These are phyloP conservation scores for Puccinellia tenuiflora DNA, from an alignment of 176 grass and related monocot genomes.

Conservation along the genomic window DNA sequence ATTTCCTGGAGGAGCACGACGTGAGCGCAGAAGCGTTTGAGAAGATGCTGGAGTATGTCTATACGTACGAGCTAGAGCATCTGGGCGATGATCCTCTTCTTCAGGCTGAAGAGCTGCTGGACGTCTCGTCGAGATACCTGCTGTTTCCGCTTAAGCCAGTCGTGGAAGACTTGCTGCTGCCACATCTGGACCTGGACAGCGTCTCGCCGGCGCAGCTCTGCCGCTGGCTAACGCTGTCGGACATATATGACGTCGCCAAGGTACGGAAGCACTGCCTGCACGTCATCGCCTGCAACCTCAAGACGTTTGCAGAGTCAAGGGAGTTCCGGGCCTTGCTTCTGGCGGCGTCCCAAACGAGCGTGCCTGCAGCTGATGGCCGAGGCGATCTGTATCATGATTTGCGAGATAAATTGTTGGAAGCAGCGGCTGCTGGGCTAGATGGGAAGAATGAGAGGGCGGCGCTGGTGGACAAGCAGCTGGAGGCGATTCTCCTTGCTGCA, in stretches of 20 bases:
- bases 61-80: slow-evolving; percentile 66
- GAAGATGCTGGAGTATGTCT: slow-evolving; percentile 90
- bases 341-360: slow-evolving; percentile 58
- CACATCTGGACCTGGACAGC: slow-evolving; percentile 35
- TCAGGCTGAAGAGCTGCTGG: slow-evolving; percentile 85
- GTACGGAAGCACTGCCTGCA: slow-evolving; percentile 68
- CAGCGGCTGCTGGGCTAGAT: slow-evolving; percentile 50
- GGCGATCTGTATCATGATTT: slow-evolving; percentile 64
- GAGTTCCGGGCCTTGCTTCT: slow-evolving; percentile 66
- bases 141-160: slow-evolving; percentile 62
- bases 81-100: slow-evolving; percentile 14
- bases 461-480: slow-evolving; percentile 54
- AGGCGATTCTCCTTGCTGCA: slow-evolving; percentile 60
- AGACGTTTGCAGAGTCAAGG: slow-evolving; percentile 49
- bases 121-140: slow-evolving; percentile 73
- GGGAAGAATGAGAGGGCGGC: slow-evolving; percentile 52
- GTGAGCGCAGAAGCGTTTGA: slow-evolving; percentile 76
- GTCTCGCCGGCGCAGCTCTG: slow-evolving; percentile 69
- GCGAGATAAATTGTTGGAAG: slow-evolving; percentile 67
- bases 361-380: slow-evolving; percentile 34
- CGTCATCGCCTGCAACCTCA: slow-evolving; percentile 64
- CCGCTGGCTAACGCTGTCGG: slow-evolving; percentile 36
- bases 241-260: slow-evolving; percentile 29
- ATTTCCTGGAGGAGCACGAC: slow-evolving; percentile 71
- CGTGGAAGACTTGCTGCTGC: slow-evolving; percentile 50